Evolutionary conservation across 2,329 filamentous ascomycete genomes (phyloP).

Genomic region (Rhexocercosporidium sp.): DNA sequence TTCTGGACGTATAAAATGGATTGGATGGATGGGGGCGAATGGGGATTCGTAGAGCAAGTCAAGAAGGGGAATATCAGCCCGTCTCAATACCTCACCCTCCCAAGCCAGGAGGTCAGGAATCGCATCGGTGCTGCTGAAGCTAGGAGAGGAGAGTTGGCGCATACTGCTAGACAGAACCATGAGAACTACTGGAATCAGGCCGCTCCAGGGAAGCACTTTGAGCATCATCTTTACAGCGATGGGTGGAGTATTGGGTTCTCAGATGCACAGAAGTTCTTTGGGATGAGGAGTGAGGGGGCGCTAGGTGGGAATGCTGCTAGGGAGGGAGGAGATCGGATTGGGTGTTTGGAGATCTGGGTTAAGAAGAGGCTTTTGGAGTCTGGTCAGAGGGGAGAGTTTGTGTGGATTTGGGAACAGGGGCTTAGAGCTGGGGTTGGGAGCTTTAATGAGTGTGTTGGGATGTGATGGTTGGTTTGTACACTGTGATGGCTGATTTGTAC

Average conservation of each 20-base stretch:
- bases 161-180: slow-evolving; percentile 49
- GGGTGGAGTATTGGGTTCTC: slow-evolving; percentile 61
- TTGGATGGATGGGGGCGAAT: slow-evolving; percentile 66
- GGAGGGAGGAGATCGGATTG: slow-evolving; percentile 56
- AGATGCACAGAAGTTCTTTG: slow-evolving; percentile 60
- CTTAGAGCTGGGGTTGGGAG: slow-evolving; percentile 44
- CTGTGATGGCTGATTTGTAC: too few relatives aligned
- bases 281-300: slow-evolving; percentile 44
- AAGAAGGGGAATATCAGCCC: slow-evolving; percentile 50
- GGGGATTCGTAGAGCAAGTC: slow-evolving; percentile 61
- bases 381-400: slow-evolving; percentile 49
- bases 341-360: slow-evolving; percentile 62
- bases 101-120: slow-evolving; percentile 44
- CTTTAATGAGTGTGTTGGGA: slow-evolving; percentile 40
- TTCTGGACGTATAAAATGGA: slow-evolving; percentile 67
- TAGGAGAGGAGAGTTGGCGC: slow-evolving; percentile 45
- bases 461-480: slow-evolving; percentile 14
- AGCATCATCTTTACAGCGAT: slow-evolving; percentile 59
- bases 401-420: slow-evolving; percentile 49
- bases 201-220: slow-evolving; percentile 50
- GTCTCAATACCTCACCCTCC: slow-evolving; percentile 46
- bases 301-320: slow-evolving; percentile 34
- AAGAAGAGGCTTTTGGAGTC: slow-evolving; percentile 59
- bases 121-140: slow-evolving; percentile 47
- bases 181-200: slow-evolving; percentile 55